A percentile compares a stretch with the other conserved stretches of the same genome.
Conservation (phyloP, 2,329 filamentous ascomycete species). For the Exophiala xenobiotica region DNA sequence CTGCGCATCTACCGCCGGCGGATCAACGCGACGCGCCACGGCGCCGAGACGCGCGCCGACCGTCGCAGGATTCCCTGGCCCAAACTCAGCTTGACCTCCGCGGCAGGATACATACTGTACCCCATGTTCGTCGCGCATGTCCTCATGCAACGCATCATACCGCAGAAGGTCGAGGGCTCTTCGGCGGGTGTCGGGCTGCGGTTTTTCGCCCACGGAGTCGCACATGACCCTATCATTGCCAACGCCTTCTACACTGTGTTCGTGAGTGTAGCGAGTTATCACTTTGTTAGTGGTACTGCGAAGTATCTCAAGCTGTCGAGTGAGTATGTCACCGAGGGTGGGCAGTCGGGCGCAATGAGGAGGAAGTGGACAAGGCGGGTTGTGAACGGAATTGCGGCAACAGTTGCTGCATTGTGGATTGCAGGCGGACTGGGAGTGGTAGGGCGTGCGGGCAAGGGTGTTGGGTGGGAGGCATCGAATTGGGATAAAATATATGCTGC, state of each 20-base stretch:
- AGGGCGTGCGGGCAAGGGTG: slow-evolving; percentile 65
- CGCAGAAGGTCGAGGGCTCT: slow-evolving; percentile 74
- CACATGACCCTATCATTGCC: slow-evolving; percentile 65
- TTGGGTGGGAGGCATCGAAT: slow-evolving; percentile 75
- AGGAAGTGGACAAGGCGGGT: slow-evolving; percentile 68
- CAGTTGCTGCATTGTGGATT: slow-evolving; percentile 70
- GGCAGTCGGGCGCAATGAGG: slow-evolving; percentile 38
- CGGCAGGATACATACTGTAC: slow-evolving; percentile 69
- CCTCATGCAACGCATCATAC: slow-evolving; percentile 72
- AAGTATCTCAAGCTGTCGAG: slow-evolving; percentile 72
- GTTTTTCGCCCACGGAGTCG: slow-evolving; percentile 83
- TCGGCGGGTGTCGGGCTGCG: slow-evolving; percentile 81
- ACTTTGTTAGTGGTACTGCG: slow-evolving; percentile 83
- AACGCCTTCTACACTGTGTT: slow-evolving; percentile 69
- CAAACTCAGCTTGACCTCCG: slow-evolving; percentile 64
- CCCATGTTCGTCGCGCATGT: slow-evolving; percentile 69
- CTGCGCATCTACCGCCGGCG: slow-evolving; percentile 72
- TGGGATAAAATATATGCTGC: slow-evolving; percentile 73
- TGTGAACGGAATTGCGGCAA: slow-evolving; percentile 64
- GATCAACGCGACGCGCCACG: slow-evolving; percentile 72
- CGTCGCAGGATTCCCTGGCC: slow-evolving; percentile 62
- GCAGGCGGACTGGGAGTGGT: slow-evolving; percentile 77
- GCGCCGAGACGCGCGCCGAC: slow-evolving; percentile 61
- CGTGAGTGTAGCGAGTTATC: slow-evolving; percentile 66
- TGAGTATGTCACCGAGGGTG: slow-evolving; percentile 49